These are phyloP conservation scores for Monosporascus sp. DNA, from an alignment of 2,329 filamentous ascomycete genomes.

Conservation along the genomic window DNA sequence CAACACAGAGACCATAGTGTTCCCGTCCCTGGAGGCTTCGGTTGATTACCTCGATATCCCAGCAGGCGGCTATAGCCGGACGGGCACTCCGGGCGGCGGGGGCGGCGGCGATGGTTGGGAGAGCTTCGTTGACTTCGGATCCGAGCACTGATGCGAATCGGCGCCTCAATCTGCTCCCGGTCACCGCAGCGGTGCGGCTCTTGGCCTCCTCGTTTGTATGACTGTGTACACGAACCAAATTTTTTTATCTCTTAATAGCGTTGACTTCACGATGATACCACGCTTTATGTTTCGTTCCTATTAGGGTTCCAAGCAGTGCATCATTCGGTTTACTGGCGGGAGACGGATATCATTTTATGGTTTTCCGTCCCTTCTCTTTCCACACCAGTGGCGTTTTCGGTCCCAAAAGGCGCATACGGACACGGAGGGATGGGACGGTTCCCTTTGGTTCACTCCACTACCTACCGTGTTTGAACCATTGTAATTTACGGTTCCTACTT, in stretches of 20 bases:
- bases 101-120: constrained; percentile 20
- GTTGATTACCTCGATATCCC: constrained; percentile 7
- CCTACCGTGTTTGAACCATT: too few species aligned
- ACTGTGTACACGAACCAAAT: not conserved
- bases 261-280: constrained; percentile 7
- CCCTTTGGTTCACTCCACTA: too few species aligned
- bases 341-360: constrained; percentile 4
- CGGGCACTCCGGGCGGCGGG: constrained; percentile 16
- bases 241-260: not conserved
- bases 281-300: constrained; percentile 4
- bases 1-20: constrained; percentile 7
- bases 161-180: not conserved
- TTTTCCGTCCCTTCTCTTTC: constrained; percentile 1
- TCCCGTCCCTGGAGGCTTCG: constrained; percentile 11
- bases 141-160: constrained; percentile 16
- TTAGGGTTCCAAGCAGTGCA: constrained; percentile 1
- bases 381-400: not conserved
- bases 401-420: not conserved
- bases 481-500: too few species aligned
- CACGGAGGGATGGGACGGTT: too few species aligned
- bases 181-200: not conserved
- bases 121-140: constrained; percentile 25
- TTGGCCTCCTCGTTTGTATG: not conserved
- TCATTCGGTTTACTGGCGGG: not conserved
- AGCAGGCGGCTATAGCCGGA: constrained; percentile 9